Evolutionary conservation across 768 basidiomycete species (phyloP), one percentile per base, ranked within the genome.

Genomic region (Strobilomyces dryophilus): DNA sequence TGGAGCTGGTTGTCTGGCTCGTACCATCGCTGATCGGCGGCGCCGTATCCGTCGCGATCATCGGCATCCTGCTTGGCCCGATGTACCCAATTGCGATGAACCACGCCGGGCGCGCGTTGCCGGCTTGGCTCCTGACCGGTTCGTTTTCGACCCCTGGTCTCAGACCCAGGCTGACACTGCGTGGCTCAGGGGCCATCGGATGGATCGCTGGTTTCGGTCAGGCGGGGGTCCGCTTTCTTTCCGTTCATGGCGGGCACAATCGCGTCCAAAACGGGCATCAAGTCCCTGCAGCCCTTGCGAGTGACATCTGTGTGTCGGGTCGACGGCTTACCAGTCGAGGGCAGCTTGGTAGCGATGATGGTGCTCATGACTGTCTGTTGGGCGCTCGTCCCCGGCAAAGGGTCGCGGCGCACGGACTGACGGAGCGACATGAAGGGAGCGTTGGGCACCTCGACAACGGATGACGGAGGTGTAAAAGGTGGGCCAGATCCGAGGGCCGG

Each of bases 201-300:
- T 85, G 83, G 83, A 82, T 85, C 29, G 81, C 82, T 7, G 81
- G 80, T 5, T 77, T 82, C 31, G 87, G 89, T 0, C 83, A 85
- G 62, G 81, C 85, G 3, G 89, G n/a, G 89, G 17, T 82, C 82
- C 39, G 88, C 88, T 0, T 56, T 86, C 8, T 61, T 90, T 5
- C 88, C 89, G 0, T 89, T 91, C 59, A 76, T 89, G 55, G 84
- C 85, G 1, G 87, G 88, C 21, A 77, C 82, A 2, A 76, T 91
- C 24, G 79, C 88, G 7, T 75, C 76, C 24, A 81, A 75, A 54
- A 78, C 81, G 36, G 87, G 79, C 0, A 81, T 81, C 34, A 58
- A 57, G 14, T 63, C 67, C 12, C 52, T 80, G 52, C 77, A 77
- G 56, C 68, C 68, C 12, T 17, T 69, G 68, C 71, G 53, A 50